Percentiles rank a stretch among this genome's conserved stretches.
phyloP scores from a whole-genome alignment of 148 eudicot genomes.

The Chenopodium formosanum region DNA sequence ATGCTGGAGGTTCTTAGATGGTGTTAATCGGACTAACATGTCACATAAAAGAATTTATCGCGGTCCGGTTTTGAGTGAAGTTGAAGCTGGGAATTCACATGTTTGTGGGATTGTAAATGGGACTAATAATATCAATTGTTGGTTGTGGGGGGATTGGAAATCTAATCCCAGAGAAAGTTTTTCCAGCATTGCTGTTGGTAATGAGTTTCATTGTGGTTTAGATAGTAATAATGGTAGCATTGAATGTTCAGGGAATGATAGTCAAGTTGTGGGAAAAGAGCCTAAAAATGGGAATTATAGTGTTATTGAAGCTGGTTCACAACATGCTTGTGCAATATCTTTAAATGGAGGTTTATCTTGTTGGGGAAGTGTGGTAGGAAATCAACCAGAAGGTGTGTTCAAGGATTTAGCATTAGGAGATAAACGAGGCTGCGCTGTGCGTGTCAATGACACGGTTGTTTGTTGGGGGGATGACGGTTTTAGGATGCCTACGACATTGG shows the following conservation, averaged over 20 bases:
- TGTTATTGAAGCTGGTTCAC: conserved; percentile 47
- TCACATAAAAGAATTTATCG: conserved; percentile 46
- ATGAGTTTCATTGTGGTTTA: conserved; percentile 65
- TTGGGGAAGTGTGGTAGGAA: conserved; percentile 55
- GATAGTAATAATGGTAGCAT: conserved; percentile 31
- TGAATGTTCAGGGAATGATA: conserved; percentile 37
- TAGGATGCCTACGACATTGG: conserved; percentile 38
- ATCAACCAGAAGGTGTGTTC: conserved; percentile 42
- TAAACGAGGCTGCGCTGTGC: conserved; percentile 50
- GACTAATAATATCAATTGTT: conserved; percentile 44
- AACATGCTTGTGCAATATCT: conserved; percentile 51
- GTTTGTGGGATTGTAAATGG: conserved; percentile 57
- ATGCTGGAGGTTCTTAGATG: conserved; percentile 61
- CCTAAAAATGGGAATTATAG: conserved; percentile 45
- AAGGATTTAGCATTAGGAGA: conserved; percentile 66
- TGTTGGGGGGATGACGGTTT: conserved; percentile 72
- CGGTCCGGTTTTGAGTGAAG: conserved; percentile 48
- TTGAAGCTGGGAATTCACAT: conserved; percentile 51
- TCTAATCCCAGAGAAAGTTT: not conserved
- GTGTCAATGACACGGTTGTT: conserved; percentile 49
- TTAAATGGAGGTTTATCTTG: conserved; percentile 51
- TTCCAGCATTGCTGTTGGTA: conserved; percentile 61
- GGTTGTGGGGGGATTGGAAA: conserved; percentile 53
- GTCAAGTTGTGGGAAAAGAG: conserved; percentile 19
- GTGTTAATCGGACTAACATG: conserved; percentile 5